Evolutionary conservation across 2,329 filamentous ascomycete species (phyloP), one percentile per base, ranked within the genome.

Genomic region (Fusarium gaditjirri): DNA sequence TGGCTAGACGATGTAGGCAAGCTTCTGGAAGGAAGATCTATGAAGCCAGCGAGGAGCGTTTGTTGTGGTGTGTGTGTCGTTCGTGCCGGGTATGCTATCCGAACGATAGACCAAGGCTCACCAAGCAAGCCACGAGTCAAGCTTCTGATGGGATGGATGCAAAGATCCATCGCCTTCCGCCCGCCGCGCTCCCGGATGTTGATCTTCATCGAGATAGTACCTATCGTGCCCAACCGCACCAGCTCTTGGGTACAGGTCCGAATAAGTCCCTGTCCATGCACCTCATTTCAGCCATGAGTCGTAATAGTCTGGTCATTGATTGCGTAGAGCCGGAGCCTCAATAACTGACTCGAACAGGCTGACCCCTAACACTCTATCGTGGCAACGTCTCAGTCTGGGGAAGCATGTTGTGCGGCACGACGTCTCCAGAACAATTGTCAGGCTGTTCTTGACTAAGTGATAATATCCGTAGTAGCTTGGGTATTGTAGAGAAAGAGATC

Each of bases 21-120:
- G 59, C 71, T 79, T 78, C 78, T 79, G 67, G 73, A 78, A 78
- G 73, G 61, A 68, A 54, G 65, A 74, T 72, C 68, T 71, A 67
- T 75, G 47, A 47, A 70, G 63, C 69, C 65, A 57, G 14, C 41
- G 10, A 13, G 36, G 21, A 74, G 50, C 50, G 44, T 61, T 70
- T 70, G 61, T 65, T 63, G 67, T 64, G 61, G 59, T 49, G 68
- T 52, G 70, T 33, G 53, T 52, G 65, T 77, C 61, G 55, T 72
- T 70, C 65, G 62, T 61, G 50, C 61, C 69, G 75, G 75, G 44
- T 71, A 64, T 35, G 61, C 70, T 75, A 64, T 71, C 73, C 67
- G 70, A 62, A 23, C 44, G 57, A 72, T 70, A 62, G 70, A 27
- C 44, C 53, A 61, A 50, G 65, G 27, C 27, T 8, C 27, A 29